Percentiles rank a stretch among this genome's conserved stretches.
These are phyloP conservation scores for Talaromyces nanjingensis DNA, from an alignment of 495 filamentous ascomycete genomes.

Conservation along the genomic window DNA sequence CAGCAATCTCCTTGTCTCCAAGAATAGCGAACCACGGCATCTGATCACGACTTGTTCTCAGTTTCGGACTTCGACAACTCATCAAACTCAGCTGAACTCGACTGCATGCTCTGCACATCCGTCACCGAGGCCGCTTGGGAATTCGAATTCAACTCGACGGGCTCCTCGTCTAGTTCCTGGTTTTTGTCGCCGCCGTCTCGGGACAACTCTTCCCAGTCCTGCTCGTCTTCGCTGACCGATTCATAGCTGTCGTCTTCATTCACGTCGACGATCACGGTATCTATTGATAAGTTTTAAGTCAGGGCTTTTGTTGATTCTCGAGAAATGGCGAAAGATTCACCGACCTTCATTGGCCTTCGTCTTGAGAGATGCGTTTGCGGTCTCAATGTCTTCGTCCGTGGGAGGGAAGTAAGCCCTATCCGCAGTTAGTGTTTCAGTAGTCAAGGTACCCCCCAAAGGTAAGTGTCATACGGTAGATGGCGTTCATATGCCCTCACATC, in stretches of 20 bases:
- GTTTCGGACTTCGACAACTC: constrained; percentile 2
- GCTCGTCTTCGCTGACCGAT: constrained; percentile 18
- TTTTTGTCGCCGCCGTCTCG: constrained; percentile 18
- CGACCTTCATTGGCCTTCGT: constrained; percentile 9
- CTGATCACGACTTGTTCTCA: not conserved
- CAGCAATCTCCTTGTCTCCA: not conserved
- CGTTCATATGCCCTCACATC: constrained; percentile 67
- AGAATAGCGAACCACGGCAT: not conserved
- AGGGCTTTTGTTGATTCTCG: constrained; percentile 23
- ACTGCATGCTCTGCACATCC: constrained; percentile 27
- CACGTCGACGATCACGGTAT: constrained; percentile 4
- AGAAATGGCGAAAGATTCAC: constrained; percentile 18
- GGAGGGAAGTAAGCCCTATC: constrained; percentile 14
- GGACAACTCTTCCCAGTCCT: constrained; percentile 35
- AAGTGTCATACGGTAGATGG: constrained; percentile 54
- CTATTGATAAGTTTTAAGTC: constrained; percentile 2
- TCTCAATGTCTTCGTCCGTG: constrained; percentile 15
- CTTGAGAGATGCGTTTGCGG: not conserved
- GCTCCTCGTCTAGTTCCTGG: constrained; percentile 24
- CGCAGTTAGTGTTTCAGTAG: constrained; percentile 1
- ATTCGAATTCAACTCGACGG: constrained; percentile 13
- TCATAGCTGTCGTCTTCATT: not conserved
- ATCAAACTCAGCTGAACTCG: constrained; percentile 14
- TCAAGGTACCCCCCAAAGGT: constrained; percentile 17
- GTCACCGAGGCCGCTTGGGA: constrained; percentile 17